Base-by-base conservation (phyloP, 2,329 filamentous ascomycete species). In the Colletotrichum sp. region DNA sequence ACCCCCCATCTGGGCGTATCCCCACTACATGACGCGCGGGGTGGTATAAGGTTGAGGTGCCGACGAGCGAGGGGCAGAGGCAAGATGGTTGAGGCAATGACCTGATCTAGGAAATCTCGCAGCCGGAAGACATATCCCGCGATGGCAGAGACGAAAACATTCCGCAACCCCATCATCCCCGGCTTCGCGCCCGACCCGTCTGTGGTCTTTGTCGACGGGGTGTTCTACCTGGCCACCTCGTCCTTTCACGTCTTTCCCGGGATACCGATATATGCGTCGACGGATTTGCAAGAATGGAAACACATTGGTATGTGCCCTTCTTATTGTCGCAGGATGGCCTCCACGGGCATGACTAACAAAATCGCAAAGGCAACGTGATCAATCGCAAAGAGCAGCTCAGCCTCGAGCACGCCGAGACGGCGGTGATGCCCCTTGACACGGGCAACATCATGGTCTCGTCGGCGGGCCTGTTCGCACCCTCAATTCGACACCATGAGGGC, bases 191-290 rank as follows among this genome's bases (percentile, higher is more conserved):
- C 82, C 13, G 82, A 84, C 56, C 81, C 82, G 2, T 83, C 82
- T 8, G 74, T 80, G 18, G 76, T 81, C 6, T 77, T 78, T 9
- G 79, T 83, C 10, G 77, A 81, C 34, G 81, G 79, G 6, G 81
- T 78, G 1, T 83, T 80, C 76, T 83, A 80, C 71, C 79, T 82
- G 55, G 88, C 91, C 75, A 90, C 90, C 79, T 90, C 91, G 5
- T 89, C 90, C 10, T 91, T 92, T 78, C 91, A 92, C 78, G 87
- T 91, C 8, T 92, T 92, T 78, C 86, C 91, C 0, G 90, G 91
- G 21, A 83, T 86, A 1, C 88, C 89, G 61, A 82, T 82, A n/a
- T 83, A 83, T 58, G 80, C 80, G 6, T 85, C 83, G 6, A 80
- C 80, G 24, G 82, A 85, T 66, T 77, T 85, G 5, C 68, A 80